Base-by-base conservation (phyloP, 1,139 yeast genomes). In the Sugiyamaella castrensis region DNA sequence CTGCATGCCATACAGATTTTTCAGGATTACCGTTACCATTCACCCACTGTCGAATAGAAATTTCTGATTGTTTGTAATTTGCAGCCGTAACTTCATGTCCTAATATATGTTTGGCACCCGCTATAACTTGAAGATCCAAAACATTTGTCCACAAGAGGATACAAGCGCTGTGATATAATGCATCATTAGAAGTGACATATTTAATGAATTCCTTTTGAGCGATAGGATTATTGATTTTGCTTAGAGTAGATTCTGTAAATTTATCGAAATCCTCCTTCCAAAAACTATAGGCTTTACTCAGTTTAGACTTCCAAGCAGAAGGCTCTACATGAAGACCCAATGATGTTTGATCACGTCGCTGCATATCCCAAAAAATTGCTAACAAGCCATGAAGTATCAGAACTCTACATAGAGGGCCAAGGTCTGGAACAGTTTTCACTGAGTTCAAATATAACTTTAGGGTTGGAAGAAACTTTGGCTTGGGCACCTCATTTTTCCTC, bases 1-100 rank as follows among this genome's bases (percentile, higher is more conserved):
- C 34, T 31, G 34, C 34, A 31, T 31, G 34, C 34, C 34, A 31
- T n/a, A 31, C 34, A 31, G 34, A n/a, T 13, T 31, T 31, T 31
- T 31, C 34, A n/a, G 34, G 13, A 31, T 31, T 13, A 31, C 34
- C 15, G 13, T n/a, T 13, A 31, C 34, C 34, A 31, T n/a, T 5
- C 12, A 31, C 15, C 34, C 34, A 31, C 34, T 31, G 12, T 13
- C 15, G 13, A 31, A 31, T 31, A 2, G 34, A n/a, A 31, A n/a
- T 6, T n/a, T 31, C 12, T n/a, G 34, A 31, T n/a, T n/a, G 13
- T 13, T 13, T 31, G 12, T 13, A 13, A 13, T 31, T 31, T 31
- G 34, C 15, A 31, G 12, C 34, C 6, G 34, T 31, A 5, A 31
- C 34, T 31, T 31, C 34, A 31, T 31, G 34, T 31, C 34, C 34